Conservation (phyloP, 2,329 filamentous ascomycete species). For the Pseudogymnoascus sp. region DNA sequence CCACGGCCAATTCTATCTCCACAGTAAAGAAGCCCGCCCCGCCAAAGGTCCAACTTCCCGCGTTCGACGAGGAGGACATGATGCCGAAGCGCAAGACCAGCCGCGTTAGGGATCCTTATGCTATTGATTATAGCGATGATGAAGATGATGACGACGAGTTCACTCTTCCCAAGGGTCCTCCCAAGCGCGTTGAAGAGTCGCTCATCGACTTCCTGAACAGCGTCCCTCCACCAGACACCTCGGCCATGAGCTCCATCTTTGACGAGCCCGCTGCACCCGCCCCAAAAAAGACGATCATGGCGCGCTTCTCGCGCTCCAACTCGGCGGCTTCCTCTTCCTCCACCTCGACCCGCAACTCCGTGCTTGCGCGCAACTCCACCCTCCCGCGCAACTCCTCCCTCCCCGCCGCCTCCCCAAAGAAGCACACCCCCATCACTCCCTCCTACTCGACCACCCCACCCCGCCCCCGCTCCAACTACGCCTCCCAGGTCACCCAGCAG, state of each 20-base stretch:
- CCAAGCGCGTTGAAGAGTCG: constrained; percentile 50
- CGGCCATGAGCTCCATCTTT: constrained; percentile 1
- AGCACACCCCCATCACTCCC: constrained; percentile 20
- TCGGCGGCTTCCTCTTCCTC: constrained; percentile 10
- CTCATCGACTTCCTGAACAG: constrained; percentile 66
- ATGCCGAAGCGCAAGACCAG: constrained; percentile 67
- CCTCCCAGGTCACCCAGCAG: constrained; percentile 17
- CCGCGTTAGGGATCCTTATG: constrained; percentile 80
- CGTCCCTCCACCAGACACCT: constrained; percentile 50
- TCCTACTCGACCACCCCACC: constrained; percentile 46
- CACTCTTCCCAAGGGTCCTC: constrained; percentile 20
- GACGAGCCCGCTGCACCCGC: constrained; percentile 7
- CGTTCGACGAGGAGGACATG: constrained; percentile 29
- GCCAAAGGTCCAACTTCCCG: constrained; percentile 25
- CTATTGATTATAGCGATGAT: constrained; percentile 64
- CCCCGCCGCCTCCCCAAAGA: constrained; percentile 31
- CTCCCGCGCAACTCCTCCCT: constrained; percentile 22
- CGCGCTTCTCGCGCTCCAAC: constrained; percentile 40
- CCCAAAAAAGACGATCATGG: constrained; percentile 43
- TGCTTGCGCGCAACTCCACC: constrained; percentile 24
- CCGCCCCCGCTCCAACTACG: constrained; percentile 15
- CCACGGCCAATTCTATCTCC: constrained; percentile 60
- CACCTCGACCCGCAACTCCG: constrained; percentile 30
- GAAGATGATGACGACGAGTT: constrained; percentile 26
- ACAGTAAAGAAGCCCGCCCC: constrained; percentile 41